Evolutionary conservation across 2,329 filamentous ascomycete species (phyloP).

Genomic region (Polytolypa hystricis): DNA sequence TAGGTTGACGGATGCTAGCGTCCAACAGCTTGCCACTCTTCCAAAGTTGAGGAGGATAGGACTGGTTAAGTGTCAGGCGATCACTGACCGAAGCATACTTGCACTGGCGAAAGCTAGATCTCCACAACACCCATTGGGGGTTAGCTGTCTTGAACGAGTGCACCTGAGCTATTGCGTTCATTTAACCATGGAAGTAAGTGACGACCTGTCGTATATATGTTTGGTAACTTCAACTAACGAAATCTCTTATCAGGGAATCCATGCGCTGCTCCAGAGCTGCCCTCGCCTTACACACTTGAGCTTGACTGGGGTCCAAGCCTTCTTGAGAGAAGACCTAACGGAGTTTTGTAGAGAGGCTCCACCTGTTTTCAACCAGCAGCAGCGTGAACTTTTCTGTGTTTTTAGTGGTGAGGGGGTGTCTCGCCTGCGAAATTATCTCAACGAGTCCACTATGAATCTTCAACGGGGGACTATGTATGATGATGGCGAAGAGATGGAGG

Average conservation of each 20-base stretch:
- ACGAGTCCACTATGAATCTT: constrained; percentile 31
- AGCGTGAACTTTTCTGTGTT: constrained; percentile 92
- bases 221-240: constrained; percentile 12
- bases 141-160: constrained; percentile 73
- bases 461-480: constrained; percentile 34
- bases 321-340: constrained; percentile 74
- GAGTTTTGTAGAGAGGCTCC: constrained; percentile 80
- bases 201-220: not conserved
- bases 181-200: constrained; percentile 64
- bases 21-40: constrained; percentile 69
- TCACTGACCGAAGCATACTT: constrained; percentile 81
- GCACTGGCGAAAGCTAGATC: constrained; percentile 60
- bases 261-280: constrained; percentile 78
- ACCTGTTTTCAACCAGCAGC: constrained; percentile 84
- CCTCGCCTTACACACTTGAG: constrained; percentile 87
- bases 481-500: constrained; percentile 33
- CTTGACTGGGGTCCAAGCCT: constrained; percentile 85
- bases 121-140: constrained; percentile 45
- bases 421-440: constrained; percentile 67
- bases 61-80: constrained; percentile 81
- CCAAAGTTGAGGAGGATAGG: constrained; percentile 93
- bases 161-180: constrained; percentile 92
- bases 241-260: constrained; percentile 57
- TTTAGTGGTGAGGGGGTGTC: constrained; percentile 82
- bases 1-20: constrained; percentile 75